Evolutionary conservation across 208 protist species (phyloP), one percentile per base, ranked within the genome.

Genomic region (Crithidia mellificae): DNA sequence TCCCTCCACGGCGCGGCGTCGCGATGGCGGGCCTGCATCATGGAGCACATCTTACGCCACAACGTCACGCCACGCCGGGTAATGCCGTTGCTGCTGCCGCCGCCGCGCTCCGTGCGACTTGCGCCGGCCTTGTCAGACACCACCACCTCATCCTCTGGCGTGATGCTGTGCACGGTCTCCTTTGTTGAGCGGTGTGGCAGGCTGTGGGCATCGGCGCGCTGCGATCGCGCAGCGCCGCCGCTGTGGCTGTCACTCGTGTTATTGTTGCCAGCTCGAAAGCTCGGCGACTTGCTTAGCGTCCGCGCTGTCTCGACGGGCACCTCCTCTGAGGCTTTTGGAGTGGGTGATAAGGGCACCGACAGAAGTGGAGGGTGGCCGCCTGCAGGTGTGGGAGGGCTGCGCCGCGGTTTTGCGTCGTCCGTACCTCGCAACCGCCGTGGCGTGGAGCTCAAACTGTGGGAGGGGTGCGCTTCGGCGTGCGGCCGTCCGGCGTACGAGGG

Each of bases 271-370:
- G 38, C 41, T 36, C 51, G 36, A 36, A 76, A 76, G 46, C 49
- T 69, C 0, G 63, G 70, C 20, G 70, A 76, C 32, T 51, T 43
- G 41, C 59, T 61, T 19, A 70, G 36, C 22, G 47, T 52, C 15
- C 70, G 70, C 24, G 63, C 62, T 4, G 63, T 76, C n/a, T 57
- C 56, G 20, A 51, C 36, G 39, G 56, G 63, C 19, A 38, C 63
- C 52, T 49, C 46, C 29, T 51, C 44, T 25, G 53, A n/a, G 32
- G 62, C 41, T 38, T 61, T 51, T 38, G 70, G 70, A 9, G 75
- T 74, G 24, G 75, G 67, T n/a, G 63, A 68, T 56, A 80, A 59
- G 36, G 75, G 22, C 8, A 80, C 58, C 1, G 75, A 76, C 15
- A 80, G 53, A 30, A 56, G 57, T 6, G 30, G 63, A 15, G 61